These are phyloP conservation scores for Yamadazyma sp. DNA, from an alignment of 1,139 yeast species.

Conservation along the genomic window DNA sequence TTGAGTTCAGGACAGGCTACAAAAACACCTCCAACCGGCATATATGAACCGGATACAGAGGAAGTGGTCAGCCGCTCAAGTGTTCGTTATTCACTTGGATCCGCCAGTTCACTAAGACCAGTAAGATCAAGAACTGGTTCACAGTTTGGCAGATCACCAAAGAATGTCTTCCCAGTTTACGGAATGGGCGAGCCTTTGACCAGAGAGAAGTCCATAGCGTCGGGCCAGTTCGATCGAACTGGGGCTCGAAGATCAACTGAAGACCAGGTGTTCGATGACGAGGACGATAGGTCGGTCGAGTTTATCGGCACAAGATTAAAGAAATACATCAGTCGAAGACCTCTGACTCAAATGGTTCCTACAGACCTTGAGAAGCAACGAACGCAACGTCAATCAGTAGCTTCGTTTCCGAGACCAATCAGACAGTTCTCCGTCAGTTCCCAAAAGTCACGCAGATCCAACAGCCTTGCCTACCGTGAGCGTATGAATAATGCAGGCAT, in stretches of 20 bases:
- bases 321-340: conserved; percentile 10
- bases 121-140: conserved; percentile 13
- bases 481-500: conserved; percentile 20
- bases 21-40: conserved; percentile 8
- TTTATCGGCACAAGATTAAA: conserved; percentile 25
- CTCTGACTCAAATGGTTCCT: conserved; percentile 3
- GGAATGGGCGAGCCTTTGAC: conserved; percentile 69
- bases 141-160: conserved; percentile 50
- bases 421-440: conserved; percentile 14
- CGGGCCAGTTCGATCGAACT: conserved; percentile 18
- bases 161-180: conserved; percentile 73
- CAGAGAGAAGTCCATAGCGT: conserved; percentile 59
- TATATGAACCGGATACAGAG: conserved; percentile 6
- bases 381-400: conserved; percentile 1
- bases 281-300: conserved; percentile 21
- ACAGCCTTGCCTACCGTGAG: conserved; percentile 13
- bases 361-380: conserved; percentile 10
- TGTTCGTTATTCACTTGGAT: conserved; percentile 3
- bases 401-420: conserved; percentile 3
- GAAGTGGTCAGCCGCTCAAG: conserved; percentile 4
- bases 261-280: conserved; percentile 5
- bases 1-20: conserved; percentile 3
- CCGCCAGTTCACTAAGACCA: conserved; percentile 3
- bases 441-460: conserved; percentile 10
- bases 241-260: not conserved